Evolutionary conservation across 2,329 filamentous ascomycete genomes (phyloP), one percentile per base, ranked within the genome.

Genomic region (Arthrobotrys entomopaga): DNA sequence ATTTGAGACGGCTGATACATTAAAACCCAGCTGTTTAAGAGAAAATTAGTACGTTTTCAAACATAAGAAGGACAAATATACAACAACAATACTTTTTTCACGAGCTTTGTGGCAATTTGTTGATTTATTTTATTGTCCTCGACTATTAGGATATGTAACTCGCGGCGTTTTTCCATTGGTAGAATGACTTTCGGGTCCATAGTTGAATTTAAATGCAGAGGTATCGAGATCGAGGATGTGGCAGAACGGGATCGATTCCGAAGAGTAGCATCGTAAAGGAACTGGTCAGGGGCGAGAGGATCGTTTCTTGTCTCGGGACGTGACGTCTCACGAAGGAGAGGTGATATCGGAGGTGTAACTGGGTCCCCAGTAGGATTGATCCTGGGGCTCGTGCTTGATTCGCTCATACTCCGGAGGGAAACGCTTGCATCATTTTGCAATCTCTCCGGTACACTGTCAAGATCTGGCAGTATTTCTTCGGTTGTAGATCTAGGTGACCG

Each of bases 91-190:
- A 93, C 85, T 78, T 91, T 91, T 70, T 84, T 85, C 76, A 93
- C 91, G 0, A 90, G 91, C 78, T 89, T 91, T 24, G 89, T 85
- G 1, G 91, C 91, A 76, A 92, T 92, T 79, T 91, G 89, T 79
- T 92, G 89, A 77, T 91, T 91, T 75, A 90, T 89, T 1, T 85
- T 16, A 88, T 93, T 93, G 79, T 94, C 91, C 81, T 94, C 91
- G 1, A 93, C 91, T 0, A 95, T 87, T 19, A 94, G 82, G n/a
- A 94, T 84, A 54, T 91, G 87, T 4, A 89, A 84, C 42, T 87
- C 86, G 63, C 86, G 83, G 64, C 91, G 85, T 64, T 91, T 75
- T 56, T 78, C 89, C 1, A 84, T 81, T 16, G 63, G 63, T 10
- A 74, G 43, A 7, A 67, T 43, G 11, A 58, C 20, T 34, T 74